Evolutionary conservation across 108 stramenopile species (phyloP).

Genomic region (Thalassiosira profunda): DNA sequence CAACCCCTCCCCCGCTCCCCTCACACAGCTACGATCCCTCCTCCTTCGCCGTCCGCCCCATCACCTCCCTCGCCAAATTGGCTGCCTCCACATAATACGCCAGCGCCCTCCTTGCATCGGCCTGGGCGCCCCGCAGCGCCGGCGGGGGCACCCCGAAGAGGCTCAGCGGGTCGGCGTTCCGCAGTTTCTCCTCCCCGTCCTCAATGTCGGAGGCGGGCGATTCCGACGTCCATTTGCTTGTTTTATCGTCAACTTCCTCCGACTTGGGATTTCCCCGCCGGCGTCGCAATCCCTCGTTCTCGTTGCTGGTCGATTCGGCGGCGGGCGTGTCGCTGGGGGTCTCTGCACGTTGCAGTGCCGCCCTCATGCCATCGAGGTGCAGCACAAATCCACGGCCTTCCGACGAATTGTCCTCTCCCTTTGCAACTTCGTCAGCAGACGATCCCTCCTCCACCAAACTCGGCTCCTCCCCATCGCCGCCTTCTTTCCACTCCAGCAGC

Average conservation of each 20-base stretch:
- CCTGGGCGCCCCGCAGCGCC: constrained; percentile 42
- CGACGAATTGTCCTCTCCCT: neutral
- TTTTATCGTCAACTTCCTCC: neutral
- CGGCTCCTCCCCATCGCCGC: neutral
- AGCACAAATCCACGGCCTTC: constrained; percentile 6
- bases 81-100: constrained; percentile 52
- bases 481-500: constrained; percentile 14
- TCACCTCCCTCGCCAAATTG: constrained; percentile 42
- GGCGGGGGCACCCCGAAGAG: constrained; percentile 53
- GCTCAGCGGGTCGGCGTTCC: constrained; percentile 31
- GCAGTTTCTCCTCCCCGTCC: constrained; percentile 16
- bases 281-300: constrained; percentile 5
- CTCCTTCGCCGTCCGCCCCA: neutral
- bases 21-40: no score
- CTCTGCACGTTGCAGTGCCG: neutral
- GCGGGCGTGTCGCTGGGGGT: no score
- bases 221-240: constrained; percentile 31
- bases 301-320: neutral
- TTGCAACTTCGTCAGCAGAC: neutral
- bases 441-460: neutral
- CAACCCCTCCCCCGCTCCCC: no score
- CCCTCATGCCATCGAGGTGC: constrained; percentile 36
- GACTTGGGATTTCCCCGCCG: constrained; percentile 5
- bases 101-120: constrained; percentile 34
- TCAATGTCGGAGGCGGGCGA: neutral